Percentiles rank a stretch among this genome's conserved stretches.
These are phyloP conservation scores for Hypoxylon intermedium DNA, from an alignment of 495 filamentous ascomycete genomes.

Conservation along the genomic window DNA sequence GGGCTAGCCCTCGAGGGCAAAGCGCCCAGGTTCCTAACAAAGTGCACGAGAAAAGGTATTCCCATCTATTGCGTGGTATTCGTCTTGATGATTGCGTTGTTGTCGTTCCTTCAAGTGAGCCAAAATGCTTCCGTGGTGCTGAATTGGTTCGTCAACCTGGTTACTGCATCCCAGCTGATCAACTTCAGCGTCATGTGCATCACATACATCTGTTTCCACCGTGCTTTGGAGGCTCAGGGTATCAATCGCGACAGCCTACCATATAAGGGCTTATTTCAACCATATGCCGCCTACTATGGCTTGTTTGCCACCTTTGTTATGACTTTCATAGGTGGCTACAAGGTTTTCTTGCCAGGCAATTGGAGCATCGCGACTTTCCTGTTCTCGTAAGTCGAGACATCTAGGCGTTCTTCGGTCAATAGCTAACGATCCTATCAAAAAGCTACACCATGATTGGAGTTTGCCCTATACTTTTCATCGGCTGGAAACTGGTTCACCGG, in stretches of 20 bases:
- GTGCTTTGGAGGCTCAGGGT: constrained; percentile 72
- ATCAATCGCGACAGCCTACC: constrained; percentile 68
- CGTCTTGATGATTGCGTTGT: constrained; percentile 67
- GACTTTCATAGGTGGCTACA: constrained; percentile 77
- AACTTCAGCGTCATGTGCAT: constrained; percentile 74
- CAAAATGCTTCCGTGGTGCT: constrained; percentile 71
- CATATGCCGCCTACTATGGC: constrained; percentile 73
- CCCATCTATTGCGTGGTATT: constrained; percentile 66
- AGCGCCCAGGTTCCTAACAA: constrained; percentile 67
- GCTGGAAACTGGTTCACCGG: constrained; percentile 73
- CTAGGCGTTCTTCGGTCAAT: not conserved
- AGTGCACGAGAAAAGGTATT: constrained; percentile 62
- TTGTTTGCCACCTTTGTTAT: constrained; percentile 68
- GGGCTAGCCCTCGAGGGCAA: constrained; percentile 57
- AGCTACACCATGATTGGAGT: constrained; percentile 31
- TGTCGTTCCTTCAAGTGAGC: constrained; percentile 76
- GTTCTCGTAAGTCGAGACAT: constrained; percentile 64
- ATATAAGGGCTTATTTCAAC: constrained; percentile 70
- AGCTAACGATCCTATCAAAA: constrained; percentile 5
- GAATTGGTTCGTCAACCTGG: constrained; percentile 76
- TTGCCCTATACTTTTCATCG: constrained; percentile 66
- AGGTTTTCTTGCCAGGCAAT: constrained; percentile 73
- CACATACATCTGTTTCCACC: constrained; percentile 77
- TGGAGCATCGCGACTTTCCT: constrained; percentile 79
- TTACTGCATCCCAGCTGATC: constrained; percentile 77